Evolutionary conservation across 1,284 basidiomycete species (phyloP), one percentile per base, ranked within the genome.

Genomic region (Takashimella tepidaria): DNA sequence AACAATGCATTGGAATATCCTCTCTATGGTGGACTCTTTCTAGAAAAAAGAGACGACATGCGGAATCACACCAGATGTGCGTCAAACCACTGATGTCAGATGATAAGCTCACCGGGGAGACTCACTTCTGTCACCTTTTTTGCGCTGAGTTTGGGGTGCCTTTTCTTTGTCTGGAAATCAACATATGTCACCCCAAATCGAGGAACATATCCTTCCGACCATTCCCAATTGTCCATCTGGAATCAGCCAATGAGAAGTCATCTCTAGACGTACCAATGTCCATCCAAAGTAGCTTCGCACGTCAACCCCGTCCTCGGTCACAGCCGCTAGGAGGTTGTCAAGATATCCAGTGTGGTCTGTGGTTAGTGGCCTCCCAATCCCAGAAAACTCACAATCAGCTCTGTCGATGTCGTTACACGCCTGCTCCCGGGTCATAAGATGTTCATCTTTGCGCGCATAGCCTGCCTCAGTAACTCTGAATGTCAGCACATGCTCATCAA

Each of bases 241-340:
- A 4, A 41, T 47, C 41, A 47, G 45, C 41, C 5, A 10, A 21
- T 10, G 19, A 22, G 40, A 25, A 41, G 26, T 5, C 12, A n/a
- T 12, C 16, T 31, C 22, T 19, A 13, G 44, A 60, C 61, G 57
- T 40, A 67, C 62, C 55, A 64, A 69, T 44, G 45, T 52, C 84
- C 84, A 87, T 13, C 83, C 83, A 74, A 88, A 86, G 73, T 88
- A 89, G 1, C 82, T 81, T 42, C 80, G 72, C 47, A 88, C 75
- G 52, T 84, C 81, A 16, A 87, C 84, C 5, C 83, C 82, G 66
- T 89, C 86, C 52, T 82, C 77, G 45, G 77, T 74, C 24, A 85
- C 75, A n/a, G 86, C 84, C 13, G 79, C 77, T 40, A 81, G 72
- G 31, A 89, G 65, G 0, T 83, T 81, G 8, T 78, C 68, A 12